Evolutionary conservation across 176 grass and related monocot genomes (phyloP).

Genomic region (Otatea glauca): DNA sequence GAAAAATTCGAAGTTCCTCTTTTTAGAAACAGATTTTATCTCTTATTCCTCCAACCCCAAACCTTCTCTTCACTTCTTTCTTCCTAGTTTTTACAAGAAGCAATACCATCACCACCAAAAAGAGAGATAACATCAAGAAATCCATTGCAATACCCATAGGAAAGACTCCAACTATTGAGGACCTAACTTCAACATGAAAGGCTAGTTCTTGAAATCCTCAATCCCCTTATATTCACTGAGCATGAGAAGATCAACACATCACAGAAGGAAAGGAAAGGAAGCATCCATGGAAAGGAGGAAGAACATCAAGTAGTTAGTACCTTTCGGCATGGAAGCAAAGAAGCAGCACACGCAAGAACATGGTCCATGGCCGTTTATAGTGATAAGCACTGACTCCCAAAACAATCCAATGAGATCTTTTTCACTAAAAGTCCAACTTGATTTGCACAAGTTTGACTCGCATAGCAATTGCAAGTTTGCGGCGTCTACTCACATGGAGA

Average conservation of each 20-base stretch:
- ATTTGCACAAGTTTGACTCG: conserved; percentile 40
- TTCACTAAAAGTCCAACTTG: conserved; percentile 44
- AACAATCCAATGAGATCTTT: conserved; percentile 12
- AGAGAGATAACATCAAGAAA: neutral
- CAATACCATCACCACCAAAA: neutral
- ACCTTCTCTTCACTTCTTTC: neutral
- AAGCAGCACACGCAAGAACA: conserved; percentile 33
- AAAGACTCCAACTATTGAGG: neutral
- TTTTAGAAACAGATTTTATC: neutral
- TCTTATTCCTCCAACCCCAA: neutral
- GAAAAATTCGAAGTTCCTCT: neutral
- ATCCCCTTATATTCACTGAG: neutral
- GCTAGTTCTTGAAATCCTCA: neutral
- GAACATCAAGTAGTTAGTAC: conserved; percentile 1
- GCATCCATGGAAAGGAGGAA: neutral
- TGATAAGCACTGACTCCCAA: neutral
- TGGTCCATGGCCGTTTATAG: conserved; percentile 49
- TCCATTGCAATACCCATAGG: neutral
- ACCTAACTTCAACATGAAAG: conserved; percentile 8
- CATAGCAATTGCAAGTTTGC: neutral
- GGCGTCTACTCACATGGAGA: conserved; percentile 9
- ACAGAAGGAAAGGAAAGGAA: neutral
- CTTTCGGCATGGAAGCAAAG: conserved; percentile 34
- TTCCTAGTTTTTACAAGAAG: neutral
- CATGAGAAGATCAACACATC: neutral